Conservation (phyloP, 495 filamentous ascomycete species). For the Neurospora sp. region DNA sequence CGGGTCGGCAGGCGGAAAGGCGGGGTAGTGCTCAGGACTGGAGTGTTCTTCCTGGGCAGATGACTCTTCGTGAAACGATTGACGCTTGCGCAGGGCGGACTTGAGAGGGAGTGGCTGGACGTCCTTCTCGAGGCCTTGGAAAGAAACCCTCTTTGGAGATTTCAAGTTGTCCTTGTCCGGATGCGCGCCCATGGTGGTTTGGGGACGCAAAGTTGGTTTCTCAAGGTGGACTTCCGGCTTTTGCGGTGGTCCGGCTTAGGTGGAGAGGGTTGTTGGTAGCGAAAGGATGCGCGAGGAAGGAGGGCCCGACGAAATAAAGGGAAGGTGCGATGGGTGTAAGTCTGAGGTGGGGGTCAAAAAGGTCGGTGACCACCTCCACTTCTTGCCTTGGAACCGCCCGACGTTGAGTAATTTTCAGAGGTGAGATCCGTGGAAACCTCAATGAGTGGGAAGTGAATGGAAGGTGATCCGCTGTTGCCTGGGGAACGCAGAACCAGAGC, state of each 20-base stretch:
- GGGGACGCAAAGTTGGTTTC: background rate
- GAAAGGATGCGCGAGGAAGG: background rate
- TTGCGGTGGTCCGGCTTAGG: background rate
- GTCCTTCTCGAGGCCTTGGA: background rate
- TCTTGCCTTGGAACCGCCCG: background rate
- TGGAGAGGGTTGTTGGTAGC: background rate
- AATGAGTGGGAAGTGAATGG: background rate
- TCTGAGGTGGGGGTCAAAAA: background rate
- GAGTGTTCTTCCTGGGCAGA: background rate
- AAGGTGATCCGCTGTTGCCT: background rate
- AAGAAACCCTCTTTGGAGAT: background rate
- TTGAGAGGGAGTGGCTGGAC: background rate
- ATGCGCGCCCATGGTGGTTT: background rate
- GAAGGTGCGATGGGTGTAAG: background rate
- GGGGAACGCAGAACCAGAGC: background rate
- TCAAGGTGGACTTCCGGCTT: background rate
- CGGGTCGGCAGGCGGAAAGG: background rate
- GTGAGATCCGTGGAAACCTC: background rate
- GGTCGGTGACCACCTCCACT: background rate
- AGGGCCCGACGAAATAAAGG: background rate
- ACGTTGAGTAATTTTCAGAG: background rate
- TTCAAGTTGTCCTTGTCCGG: background rate
- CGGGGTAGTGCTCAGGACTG: background rate
- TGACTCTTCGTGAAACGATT: background rate
- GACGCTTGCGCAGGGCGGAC: background rate